Conservation (phyloP, 169 alveolate genomes). For the Plasmodium berghei region DNA sequence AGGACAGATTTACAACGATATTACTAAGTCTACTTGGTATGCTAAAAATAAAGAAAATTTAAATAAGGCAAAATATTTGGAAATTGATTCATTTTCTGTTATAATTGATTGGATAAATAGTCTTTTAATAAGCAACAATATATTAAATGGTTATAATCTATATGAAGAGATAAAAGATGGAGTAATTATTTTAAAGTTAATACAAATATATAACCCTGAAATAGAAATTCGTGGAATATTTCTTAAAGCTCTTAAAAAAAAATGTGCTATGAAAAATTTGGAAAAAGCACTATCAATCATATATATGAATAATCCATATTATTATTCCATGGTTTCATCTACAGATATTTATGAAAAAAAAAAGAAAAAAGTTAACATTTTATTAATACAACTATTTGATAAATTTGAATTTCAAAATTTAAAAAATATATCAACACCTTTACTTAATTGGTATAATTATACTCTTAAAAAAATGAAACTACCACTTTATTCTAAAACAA, state of each 20-base stretch:
- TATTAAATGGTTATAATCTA: constrained; percentile 45
- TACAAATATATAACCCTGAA: constrained; percentile 41
- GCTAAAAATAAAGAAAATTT: constrained; percentile 50
- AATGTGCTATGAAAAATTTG: constrained; percentile 65
- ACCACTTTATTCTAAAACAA: constrained; percentile 22
- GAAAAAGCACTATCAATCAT: constrained; percentile 59
- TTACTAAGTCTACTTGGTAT: constrained; percentile 24
- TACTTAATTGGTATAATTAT: constrained; percentile 49
- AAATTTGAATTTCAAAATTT: constrained; percentile 47
- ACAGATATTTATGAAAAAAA: constrained; percentile 58
- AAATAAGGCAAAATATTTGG: constrained; percentile 25
- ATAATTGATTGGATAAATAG: constrained; percentile 66
- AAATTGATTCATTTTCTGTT: constrained; percentile 34
- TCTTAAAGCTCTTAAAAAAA: constrained; percentile 54
- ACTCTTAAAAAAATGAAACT: constrained; percentile 29
- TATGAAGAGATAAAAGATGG: constrained; percentile 69
- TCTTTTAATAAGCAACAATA: constrained; percentile 36
- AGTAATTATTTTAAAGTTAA: constrained; percentile 33
- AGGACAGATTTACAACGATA: constrained; percentile 32
- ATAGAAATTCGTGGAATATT: constrained; percentile 33
- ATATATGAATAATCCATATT: constrained; percentile 60
- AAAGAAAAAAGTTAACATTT: constrained; percentile 35
- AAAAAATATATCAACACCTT: constrained; percentile 44
- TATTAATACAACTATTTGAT: constrained; percentile 56
- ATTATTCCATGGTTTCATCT: constrained; percentile 58